Conservation (phyloP, 1,284 basidiomycete species). For the Sporisorium reilianum region DNA sequence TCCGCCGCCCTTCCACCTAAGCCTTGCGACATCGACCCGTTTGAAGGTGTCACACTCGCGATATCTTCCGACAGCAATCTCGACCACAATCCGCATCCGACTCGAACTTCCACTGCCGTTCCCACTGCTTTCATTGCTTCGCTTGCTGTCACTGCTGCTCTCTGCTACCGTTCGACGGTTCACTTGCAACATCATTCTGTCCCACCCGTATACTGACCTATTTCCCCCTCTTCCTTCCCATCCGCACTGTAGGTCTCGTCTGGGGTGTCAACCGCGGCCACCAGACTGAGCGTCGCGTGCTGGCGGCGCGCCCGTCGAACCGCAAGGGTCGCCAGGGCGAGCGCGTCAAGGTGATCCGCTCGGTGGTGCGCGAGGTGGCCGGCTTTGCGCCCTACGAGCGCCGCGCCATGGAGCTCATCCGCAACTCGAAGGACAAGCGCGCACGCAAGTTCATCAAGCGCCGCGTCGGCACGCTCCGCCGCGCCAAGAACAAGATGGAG, state of each 20-base stretch:
- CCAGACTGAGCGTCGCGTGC: constrained; percentile 87
- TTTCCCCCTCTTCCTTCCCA: not conserved
- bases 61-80: too few species aligned
- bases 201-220: constrained; percentile 16
- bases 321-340: constrained; percentile 87
- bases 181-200: not conserved
- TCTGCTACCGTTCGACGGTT: not conserved
- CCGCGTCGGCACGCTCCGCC: constrained; percentile 66
- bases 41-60: too few species aligned
- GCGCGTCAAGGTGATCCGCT: constrained; percentile 69
- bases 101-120: not conserved
- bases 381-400: constrained; percentile 99
- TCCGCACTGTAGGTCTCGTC: constrained; percentile 78
- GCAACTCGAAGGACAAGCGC: constrained; percentile 88
- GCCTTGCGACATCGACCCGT: not conserved
- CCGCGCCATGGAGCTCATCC: constrained; percentile 97
- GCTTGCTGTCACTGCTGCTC: not conserved
- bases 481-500: constrained; percentile 69
- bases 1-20: too few species aligned
- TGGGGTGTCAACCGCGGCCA: constrained; percentile 92
- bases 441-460: constrained; percentile 69
- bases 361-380: constrained; percentile 72
- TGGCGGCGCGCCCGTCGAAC: constrained; percentile 83
- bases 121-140: not conserved
- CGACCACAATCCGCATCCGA: too few species aligned